phyloP scores from a whole-genome alignment of 129 eudicot species.

The Chrysanthemum lavandulifolium region DNA sequence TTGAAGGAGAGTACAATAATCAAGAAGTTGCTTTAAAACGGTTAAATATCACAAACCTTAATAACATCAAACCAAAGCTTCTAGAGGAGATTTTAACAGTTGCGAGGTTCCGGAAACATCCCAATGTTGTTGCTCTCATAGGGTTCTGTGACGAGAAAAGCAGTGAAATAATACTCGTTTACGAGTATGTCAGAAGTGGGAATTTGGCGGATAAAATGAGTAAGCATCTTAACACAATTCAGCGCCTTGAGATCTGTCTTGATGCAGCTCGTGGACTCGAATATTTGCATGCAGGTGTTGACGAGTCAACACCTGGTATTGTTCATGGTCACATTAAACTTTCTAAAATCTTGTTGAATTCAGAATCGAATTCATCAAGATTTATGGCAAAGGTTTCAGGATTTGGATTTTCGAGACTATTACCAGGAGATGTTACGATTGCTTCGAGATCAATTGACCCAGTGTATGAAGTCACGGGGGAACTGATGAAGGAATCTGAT shows the following conservation, averaged over 20 bases:
- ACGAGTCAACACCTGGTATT: conserved; percentile 12
- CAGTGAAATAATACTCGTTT: conserved; percentile 32
- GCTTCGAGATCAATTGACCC: conserved; percentile 18
- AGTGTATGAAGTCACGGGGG: conserved; percentile 4
- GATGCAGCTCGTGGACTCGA: conserved; percentile 44
- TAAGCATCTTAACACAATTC: conserved; percentile 34
- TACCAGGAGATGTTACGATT: conserved; percentile 34
- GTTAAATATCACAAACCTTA: conserved; percentile 35
- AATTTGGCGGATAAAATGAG: conserved; percentile 33
- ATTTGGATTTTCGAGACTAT: conserved; percentile 33
- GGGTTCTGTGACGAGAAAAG: conserved; percentile 35
- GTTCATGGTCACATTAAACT: conserved; percentile 32
- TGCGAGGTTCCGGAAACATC: conserved; percentile 28
- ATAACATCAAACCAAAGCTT: conserved; percentile 34
- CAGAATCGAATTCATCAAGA: conserved; percentile 9
- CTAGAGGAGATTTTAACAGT: conserved; percentile 24
- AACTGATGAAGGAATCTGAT: conserved; percentile 28
- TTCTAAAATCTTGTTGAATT: conserved; percentile 28
- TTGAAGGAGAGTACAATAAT: conserved; percentile 27
- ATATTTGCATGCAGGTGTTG: conserved; percentile 27
- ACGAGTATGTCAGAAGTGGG: conserved; percentile 29
- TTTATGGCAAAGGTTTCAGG: conserved; percentile 36
- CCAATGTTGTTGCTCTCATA: conserved; percentile 31
- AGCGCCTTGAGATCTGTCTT: conserved; percentile 36
- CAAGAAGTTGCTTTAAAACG: conserved; percentile 33